Evolutionary conservation across 441 rosid species (phyloP).

Genomic region (Pelargonium fulgidum): DNA sequence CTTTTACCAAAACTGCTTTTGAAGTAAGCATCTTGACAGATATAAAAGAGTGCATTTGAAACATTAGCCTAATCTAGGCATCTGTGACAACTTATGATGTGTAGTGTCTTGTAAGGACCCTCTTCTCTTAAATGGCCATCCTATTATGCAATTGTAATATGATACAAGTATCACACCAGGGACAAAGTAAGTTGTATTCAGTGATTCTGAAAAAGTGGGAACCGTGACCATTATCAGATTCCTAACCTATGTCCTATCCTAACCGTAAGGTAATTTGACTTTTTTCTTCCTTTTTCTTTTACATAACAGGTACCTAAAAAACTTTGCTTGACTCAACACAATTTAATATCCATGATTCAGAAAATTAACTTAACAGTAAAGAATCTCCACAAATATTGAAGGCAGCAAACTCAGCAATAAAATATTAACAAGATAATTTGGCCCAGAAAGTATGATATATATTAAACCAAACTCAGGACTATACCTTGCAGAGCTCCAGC

Average conservation of each 20-base stretch:
- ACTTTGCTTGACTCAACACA: slow-evolving; percentile 5
- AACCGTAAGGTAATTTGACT: too few relatives aligned
- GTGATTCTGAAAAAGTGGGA: too few relatives aligned
- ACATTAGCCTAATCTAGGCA: too few relatives aligned
- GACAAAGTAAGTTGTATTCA: too few relatives aligned
- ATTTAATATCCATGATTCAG: slow-evolving; percentile 8
- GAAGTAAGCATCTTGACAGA: background rate
- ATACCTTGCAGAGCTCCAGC: slow-evolving; percentile 84
- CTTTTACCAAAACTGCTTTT: background rate
- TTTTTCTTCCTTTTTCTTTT: too few relatives aligned
- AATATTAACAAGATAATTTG: slow-evolving; percentile 8
- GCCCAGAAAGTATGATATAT: background rate
- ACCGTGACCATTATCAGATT: too few relatives aligned
- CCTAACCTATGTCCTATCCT: too few relatives aligned
- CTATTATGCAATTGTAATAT: too few relatives aligned
- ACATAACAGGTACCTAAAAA: background rate
- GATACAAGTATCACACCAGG: too few relatives aligned
- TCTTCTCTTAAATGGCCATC: too few relatives aligned
- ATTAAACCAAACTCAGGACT: slow-evolving; percentile 16
- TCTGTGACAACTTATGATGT: too few relatives aligned
- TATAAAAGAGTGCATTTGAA: background rate
- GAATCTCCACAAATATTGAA: background rate
- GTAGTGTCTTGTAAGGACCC: too few relatives aligned
- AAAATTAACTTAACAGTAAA: slow-evolving; percentile 1
- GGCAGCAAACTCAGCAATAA: slow-evolving; percentile 8